phyloP scores from a whole-genome alignment of 1,139 yeast species.

The Geotrichum restrictum region DNA sequence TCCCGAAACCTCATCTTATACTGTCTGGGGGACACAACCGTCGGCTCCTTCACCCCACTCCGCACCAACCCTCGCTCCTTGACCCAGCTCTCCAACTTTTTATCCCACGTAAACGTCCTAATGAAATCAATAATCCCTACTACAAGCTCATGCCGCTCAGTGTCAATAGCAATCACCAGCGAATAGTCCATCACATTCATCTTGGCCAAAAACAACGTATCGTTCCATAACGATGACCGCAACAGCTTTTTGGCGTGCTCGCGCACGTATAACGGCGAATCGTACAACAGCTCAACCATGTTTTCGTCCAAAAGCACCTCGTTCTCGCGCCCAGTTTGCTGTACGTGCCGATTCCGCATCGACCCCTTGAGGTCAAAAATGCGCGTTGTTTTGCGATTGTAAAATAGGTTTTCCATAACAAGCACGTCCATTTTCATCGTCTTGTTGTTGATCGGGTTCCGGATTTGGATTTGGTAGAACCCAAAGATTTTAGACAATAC shows the following conservation, averaged over 20 bases:
- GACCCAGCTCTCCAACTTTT: constrained; percentile 97
- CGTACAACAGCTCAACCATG: constrained; percentile 96
- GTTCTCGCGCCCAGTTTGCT: constrained; percentile 92
- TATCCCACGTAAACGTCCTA: constrained; percentile 97
- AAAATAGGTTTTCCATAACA: constrained; percentile 93
- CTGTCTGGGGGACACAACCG: constrained; percentile 94
- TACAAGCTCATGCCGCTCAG: constrained; percentile 62
- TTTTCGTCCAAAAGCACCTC: constrained; percentile 94
- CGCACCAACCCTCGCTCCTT: constrained; percentile 86
- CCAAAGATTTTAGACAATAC: constrained; percentile 94
- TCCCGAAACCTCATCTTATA: constrained; percentile 90
- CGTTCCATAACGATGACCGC: constrained; percentile 89
- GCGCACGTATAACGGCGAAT: constrained; percentile 88
- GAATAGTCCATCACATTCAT: constrained; percentile 99
- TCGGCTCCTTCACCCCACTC: constrained; percentile 88
- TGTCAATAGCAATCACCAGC: constrained; percentile 84
- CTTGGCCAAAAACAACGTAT: constrained; percentile 86
- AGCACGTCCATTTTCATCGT: constrained; percentile 82
- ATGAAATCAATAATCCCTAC: constrained; percentile 96
- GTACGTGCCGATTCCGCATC: constrained; percentile 94
- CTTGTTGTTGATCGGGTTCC: constrained; percentile 70
- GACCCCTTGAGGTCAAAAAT: constrained; percentile 96
- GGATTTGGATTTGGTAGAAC: constrained; percentile 85
- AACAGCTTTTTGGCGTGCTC: constrained; percentile 85
- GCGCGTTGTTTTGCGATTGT: constrained; percentile 66